These are phyloP conservation scores for Candida multigemmis DNA, from an alignment of 805 yeast genomes.

Conservation along the genomic window DNA sequence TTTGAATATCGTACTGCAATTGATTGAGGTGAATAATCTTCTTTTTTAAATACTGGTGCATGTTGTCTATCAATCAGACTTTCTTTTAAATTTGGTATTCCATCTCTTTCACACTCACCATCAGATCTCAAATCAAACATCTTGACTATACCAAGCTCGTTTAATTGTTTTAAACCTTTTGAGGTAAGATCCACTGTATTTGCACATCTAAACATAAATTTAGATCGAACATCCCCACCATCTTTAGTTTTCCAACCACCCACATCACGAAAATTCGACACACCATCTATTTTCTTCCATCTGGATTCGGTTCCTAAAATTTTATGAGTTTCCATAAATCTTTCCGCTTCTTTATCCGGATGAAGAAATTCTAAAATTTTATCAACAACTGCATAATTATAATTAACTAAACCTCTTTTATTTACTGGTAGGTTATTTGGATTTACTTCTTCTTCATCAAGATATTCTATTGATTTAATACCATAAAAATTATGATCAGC, in stretches of 20 bases:
- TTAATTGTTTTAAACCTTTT: slow-evolving; percentile 34
- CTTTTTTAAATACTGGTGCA: slow-evolving; percentile 46
- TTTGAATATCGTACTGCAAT: slow-evolving; percentile 47
- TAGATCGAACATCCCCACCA: slow-evolving; percentile 33
- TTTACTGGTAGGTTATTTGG: slow-evolving; percentile 37
- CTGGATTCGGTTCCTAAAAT: slow-evolving; percentile 36
- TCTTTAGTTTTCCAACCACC: slow-evolving; percentile 58
- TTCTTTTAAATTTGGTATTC: no score
- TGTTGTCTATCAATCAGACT: slow-evolving; percentile 42
- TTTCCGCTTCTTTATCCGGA: slow-evolving; percentile 36
- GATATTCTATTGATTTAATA: slow-evolving; percentile 19
- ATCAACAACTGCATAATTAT: slow-evolving; percentile 44
- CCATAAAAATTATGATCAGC: slow-evolving; percentile 86
- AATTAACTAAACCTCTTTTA: slow-evolving; percentile 42
- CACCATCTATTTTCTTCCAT: slow-evolving; percentile 59
- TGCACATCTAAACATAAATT: slow-evolving; percentile 59
- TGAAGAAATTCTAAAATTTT: slow-evolving; percentile 39
- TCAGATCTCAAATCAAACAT: slow-evolving; percentile 64
- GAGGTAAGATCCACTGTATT: slow-evolving; percentile 43
- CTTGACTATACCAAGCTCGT: slow-evolving; percentile 37
- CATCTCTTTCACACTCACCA: slow-evolving; percentile 42
- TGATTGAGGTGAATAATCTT: slow-evolving; percentile 57
- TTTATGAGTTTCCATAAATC: slow-evolving; percentile 38
- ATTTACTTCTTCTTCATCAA: slow-evolving; percentile 21
- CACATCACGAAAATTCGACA: slow-evolving; percentile 66